Evolutionary conservation across 73 alveolate species (phyloP).

Genomic region (Symbiodinium pilosum): DNA sequence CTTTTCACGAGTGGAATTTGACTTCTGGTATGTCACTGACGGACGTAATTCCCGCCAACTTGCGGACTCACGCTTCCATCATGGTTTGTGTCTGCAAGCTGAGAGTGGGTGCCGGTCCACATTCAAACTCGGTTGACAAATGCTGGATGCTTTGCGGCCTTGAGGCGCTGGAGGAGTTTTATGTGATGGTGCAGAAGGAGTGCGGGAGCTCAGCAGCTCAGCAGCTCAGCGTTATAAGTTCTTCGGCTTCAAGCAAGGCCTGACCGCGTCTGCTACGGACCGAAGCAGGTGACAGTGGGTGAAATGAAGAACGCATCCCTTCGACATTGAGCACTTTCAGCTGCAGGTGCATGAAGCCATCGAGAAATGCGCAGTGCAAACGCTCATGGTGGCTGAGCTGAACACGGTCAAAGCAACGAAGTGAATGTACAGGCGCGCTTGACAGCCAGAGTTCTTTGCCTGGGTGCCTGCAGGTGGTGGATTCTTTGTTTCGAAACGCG

Average conservation of each 20-base stretch:
- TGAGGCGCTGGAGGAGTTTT: constrained; percentile 97
- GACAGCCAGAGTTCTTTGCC: too few relatives aligned
- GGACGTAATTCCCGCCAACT: too few relatives aligned
- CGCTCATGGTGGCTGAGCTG: constrained; percentile 95
- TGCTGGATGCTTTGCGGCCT: background rate
- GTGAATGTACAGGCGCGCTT: too few relatives aligned
- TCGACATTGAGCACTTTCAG: background rate
- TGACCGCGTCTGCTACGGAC: constrained; percentile 97
- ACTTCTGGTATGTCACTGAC: too few relatives aligned
- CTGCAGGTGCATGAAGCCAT: constrained; percentile 96
- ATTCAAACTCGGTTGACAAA: too few relatives aligned
- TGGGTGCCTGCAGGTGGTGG: constrained; percentile 91
- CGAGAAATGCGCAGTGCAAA: constrained; percentile 97
- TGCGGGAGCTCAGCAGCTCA: too few relatives aligned
- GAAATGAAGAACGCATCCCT: background rate
- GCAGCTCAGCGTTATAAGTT: too few relatives aligned
- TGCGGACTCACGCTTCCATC: too few relatives aligned
- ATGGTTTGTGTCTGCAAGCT: too few relatives aligned
- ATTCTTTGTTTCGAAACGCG: constrained; percentile 97
- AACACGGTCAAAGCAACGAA: too few relatives aligned
- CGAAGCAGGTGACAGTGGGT: constrained; percentile 69
- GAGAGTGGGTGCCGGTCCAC: too few relatives aligned
- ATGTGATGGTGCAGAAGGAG: constrained; percentile 97
- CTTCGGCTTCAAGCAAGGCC: constrained; percentile 87
- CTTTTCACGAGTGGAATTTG: too few relatives aligned